A percentile compares a stretch with the other conserved stretches of the same genome.
phyloP scores from a whole-genome alignment of 1,139 yeast genomes.

The Yamadazyma buinensis region DNA sequence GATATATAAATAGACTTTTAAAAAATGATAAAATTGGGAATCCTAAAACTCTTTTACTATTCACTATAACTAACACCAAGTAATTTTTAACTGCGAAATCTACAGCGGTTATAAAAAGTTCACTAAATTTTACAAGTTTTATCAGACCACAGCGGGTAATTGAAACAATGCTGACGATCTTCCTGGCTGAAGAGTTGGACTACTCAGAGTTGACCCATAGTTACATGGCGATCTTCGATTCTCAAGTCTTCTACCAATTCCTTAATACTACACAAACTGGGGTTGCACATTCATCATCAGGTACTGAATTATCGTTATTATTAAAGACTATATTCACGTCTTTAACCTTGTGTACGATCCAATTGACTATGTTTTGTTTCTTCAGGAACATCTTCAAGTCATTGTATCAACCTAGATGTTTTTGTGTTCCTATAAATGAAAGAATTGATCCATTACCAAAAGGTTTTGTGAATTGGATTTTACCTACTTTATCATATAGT shows the following conservation, averaged over 20 bases:
- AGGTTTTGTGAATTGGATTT: constrained; percentile 48
- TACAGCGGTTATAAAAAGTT: background rate
- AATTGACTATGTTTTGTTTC: constrained; percentile 49
- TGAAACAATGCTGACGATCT: constrained; percentile 18
- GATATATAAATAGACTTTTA: too few relatives aligned
- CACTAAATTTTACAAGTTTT: too few relatives aligned
- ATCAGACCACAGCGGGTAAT: background rate
- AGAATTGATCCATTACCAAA: constrained; percentile 35
- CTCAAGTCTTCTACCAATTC: constrained; percentile 32
- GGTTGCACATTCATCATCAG: constrained; percentile 42
- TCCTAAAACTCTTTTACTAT: too few relatives aligned
- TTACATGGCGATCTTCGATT: constrained; percentile 26
- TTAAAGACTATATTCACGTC: constrained; percentile 51
- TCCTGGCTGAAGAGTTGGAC: constrained; percentile 18
- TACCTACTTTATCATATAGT: constrained; percentile 35
- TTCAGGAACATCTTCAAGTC: constrained; percentile 43
- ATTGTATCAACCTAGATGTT: constrained; percentile 57
- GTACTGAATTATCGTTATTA: constrained; percentile 36
- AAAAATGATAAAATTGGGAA: too few relatives aligned
- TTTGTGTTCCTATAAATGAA: constrained; percentile 36
- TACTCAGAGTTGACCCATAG: constrained; percentile 22
- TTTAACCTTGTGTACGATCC: constrained; percentile 46
- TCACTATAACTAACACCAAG: too few relatives aligned
- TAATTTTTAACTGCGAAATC: too few relatives aligned
- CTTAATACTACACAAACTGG: constrained; percentile 59